These are phyloP conservation scores for Sophora flavescens DNA, from an alignment of 306 rosid species.

Conservation along the genomic window DNA sequence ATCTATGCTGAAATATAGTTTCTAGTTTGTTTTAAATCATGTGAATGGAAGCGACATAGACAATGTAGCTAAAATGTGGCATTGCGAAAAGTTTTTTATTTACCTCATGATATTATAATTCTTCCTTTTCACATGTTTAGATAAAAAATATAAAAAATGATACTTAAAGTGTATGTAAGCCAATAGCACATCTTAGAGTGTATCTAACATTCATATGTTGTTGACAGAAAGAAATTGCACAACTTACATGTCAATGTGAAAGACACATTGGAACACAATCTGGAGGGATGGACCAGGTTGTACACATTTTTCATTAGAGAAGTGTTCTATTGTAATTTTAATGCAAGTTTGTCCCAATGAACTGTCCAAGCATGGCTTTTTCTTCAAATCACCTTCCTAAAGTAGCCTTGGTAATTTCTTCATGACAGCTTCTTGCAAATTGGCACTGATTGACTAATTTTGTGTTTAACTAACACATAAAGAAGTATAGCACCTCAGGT, in stretches of 20 bases:
- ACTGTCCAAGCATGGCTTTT: constrained; percentile 8
- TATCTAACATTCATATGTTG: constrained; percentile 47
- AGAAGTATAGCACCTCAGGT: neutral
- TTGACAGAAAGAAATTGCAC: constrained; percentile 93
- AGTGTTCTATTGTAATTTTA: constrained; percentile 32
- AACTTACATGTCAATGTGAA: constrained; percentile 92
- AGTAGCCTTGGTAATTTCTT: constrained; percentile 10
- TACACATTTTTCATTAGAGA: constrained; percentile 9
- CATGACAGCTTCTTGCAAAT: neutral
- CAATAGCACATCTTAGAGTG: neutral
- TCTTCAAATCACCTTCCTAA: constrained; percentile 4
- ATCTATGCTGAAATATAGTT: neutral
- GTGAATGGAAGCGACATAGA: constrained; percentile 11
- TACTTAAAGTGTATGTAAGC: neutral
- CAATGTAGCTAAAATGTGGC: neutral
- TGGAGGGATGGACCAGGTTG: constrained; percentile 99
- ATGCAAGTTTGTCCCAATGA: neutral
- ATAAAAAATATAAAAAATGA: neutral
- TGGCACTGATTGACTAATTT: constrained; percentile 6
- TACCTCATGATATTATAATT: neutral
- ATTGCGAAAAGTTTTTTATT: neutral
- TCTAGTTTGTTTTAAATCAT: neutral
- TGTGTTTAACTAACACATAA: neutral
- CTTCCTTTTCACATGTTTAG: neutral
- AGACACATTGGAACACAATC: constrained; percentile 95